A percentile compares a stretch with the other conserved stretches of the same genome.
These are phyloP conservation scores for Acidomyces sp. DNA, from an alignment of 495 filamentous ascomycete genomes.

Conservation along the genomic window DNA sequence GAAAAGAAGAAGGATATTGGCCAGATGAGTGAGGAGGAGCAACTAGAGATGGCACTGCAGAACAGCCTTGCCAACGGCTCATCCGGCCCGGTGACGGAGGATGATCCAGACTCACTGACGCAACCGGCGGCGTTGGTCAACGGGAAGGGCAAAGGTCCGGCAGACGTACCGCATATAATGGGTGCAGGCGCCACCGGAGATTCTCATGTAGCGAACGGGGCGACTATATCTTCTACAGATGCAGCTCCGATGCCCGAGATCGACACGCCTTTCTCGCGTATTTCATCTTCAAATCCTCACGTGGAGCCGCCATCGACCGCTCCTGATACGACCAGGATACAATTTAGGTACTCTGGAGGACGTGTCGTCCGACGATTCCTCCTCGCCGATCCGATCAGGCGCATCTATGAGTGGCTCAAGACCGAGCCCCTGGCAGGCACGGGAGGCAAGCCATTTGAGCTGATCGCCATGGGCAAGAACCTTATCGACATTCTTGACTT, in stretches of 20 bases:
- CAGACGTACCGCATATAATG: conserved; percentile 21
- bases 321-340: conserved; percentile 70
- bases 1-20: conserved; percentile 61
- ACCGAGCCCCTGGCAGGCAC: conserved; percentile 65
- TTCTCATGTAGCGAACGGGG: conserved; percentile 1
- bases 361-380: conserved; percentile 71
- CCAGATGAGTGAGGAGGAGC: conserved; percentile 91
- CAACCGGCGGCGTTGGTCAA: conserved; percentile 35
- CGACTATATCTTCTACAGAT: not conserved
- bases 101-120: conserved; percentile 80
- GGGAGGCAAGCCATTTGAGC: conserved; percentile 66
- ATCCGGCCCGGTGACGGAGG: conserved; percentile 24
- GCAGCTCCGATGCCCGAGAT: conserved; percentile 11
- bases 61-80: conserved; percentile 54
- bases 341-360: conserved; percentile 72
- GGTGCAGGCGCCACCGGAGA: conserved; percentile 24
- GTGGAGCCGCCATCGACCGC: conserved; percentile 55
- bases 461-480: conserved; percentile 69
- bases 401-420: conserved; percentile 95
- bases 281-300: conserved; percentile 61
- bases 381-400: conserved; percentile 62
- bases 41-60: conserved; percentile 82
- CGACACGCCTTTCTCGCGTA: conserved; percentile 48
- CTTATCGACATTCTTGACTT: conserved; percentile 56
- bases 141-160: conserved; percentile 55